Conservation (phyloP, 2,329 filamentous ascomycete genomes). For the Diaporthe longicolla region DNA sequence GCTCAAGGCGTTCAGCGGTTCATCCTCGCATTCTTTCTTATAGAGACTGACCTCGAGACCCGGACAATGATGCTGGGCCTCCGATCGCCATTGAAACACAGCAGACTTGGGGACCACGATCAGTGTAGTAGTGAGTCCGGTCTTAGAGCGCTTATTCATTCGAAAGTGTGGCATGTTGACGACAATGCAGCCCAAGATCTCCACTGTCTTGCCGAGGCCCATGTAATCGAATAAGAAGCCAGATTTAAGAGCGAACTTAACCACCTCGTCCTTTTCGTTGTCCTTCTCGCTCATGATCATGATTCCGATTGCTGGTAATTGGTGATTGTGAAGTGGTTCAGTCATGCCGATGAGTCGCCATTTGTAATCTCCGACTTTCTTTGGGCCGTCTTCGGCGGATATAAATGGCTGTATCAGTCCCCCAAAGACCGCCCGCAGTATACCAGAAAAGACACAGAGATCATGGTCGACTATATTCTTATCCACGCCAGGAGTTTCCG, state of each 20-base stretch:
- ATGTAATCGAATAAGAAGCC: not conserved
- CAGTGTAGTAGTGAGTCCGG: not conserved
- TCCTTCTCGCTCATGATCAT: not conserved
- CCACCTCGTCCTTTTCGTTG: no score
- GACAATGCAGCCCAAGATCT: not conserved
- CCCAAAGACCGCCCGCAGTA: no score
- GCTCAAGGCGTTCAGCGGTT: no score
- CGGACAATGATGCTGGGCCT: no score
- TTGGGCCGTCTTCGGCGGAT: no score
- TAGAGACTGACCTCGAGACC: not conserved
- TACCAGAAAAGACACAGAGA: no score
- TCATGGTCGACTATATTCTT: no score
- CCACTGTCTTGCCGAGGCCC: not conserved
- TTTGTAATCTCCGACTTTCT: not conserved
- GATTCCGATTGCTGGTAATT: not conserved
- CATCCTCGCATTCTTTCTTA: no score
- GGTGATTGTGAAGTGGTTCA: not conserved
- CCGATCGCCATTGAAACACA: no score
- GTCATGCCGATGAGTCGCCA: not conserved
- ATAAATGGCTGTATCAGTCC: no score
- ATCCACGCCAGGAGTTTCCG: no score
- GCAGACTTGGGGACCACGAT: not conserved
- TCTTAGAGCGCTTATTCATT: not conserved
- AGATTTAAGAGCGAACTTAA: not conserved
- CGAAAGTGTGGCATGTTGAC: no score